Evolutionary conservation across 305 asterid species (phyloP).

Genomic region (Fraxinus baroniana): DNA sequence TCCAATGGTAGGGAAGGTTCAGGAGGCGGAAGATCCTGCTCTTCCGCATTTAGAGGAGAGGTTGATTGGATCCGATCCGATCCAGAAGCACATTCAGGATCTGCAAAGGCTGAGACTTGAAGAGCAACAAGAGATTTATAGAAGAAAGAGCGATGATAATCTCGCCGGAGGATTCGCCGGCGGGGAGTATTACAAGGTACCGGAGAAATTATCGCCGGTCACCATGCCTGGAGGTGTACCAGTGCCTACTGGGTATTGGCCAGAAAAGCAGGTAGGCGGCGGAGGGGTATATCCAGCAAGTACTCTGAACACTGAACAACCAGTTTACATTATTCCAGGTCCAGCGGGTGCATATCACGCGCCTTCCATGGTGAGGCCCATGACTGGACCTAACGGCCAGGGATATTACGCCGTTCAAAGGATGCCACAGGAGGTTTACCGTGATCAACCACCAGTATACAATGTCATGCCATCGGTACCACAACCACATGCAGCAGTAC

Average conservation of each 20-base stretch:
- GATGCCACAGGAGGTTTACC: constrained; percentile 49
- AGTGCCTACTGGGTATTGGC: constrained; percentile 40
- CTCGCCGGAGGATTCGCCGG: constrained; percentile 45
- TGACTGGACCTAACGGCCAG: constrained; percentile 48
- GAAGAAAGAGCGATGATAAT: constrained; percentile 64
- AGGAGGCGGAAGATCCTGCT: constrained; percentile 41
- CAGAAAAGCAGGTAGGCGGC: constrained; percentile 49
- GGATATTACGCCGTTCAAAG: constrained; percentile 67
- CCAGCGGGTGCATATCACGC: constrained; percentile 50
- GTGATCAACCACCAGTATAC: constrained; percentile 37
- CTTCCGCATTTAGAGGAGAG: constrained; percentile 47
- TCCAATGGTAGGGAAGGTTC: constrained; percentile 32
- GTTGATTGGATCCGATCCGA: constrained; percentile 62
- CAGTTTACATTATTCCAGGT: constrained; percentile 59
- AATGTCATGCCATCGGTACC: constrained; percentile 27
- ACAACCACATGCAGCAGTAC: constrained; percentile 42
- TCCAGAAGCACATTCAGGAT: constrained; percentile 96
- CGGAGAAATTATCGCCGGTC: constrained; percentile 46
- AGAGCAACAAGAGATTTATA: constrained; percentile 61
- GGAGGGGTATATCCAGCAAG: constrained; percentile 52
- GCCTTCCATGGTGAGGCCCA: constrained; percentile 46
- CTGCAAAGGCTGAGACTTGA: constrained; percentile 75
- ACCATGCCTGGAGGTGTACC: constrained; percentile 41
- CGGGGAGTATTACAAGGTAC: constrained; percentile 57
- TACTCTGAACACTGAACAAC: constrained; percentile 49